Percentiles rank a stretch among this genome's conserved stretches.
These are phyloP conservation scores for Cercospora berteroae DNA, from an alignment of 2,329 filamentous ascomycete genomes.

Conservation along the genomic window DNA sequence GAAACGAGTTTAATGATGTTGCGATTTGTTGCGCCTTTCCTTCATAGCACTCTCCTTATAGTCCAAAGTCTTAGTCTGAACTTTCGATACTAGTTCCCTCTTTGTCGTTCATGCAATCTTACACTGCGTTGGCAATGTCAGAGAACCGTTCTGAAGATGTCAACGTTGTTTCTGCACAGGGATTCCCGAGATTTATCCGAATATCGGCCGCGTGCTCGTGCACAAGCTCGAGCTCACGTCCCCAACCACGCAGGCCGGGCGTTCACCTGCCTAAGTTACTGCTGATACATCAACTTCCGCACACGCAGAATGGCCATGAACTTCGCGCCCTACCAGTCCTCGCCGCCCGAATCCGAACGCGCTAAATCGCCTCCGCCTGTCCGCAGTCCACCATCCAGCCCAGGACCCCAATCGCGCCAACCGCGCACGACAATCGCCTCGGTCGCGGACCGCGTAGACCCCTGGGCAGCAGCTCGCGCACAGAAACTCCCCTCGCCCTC, in stretches of 20 bases:
- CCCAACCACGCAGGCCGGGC: neutral
- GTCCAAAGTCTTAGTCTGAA: too few relatives aligned
- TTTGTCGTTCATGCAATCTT: too few relatives aligned
- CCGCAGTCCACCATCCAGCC: constrained; percentile 58
- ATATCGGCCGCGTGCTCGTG: neutral
- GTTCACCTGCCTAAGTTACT: neutral
- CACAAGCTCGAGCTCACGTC: neutral
- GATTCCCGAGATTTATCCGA: neutral
- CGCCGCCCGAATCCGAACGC: constrained; percentile 78
- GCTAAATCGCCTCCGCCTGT: constrained; percentile 68
- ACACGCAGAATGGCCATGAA: constrained; percentile 61
- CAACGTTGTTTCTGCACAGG: neutral
- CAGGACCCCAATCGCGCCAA: constrained; percentile 37
- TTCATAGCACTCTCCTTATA: neutral
- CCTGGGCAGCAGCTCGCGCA: constrained; percentile 43
- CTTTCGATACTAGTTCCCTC: too few relatives aligned
- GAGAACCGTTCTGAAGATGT: neutral
- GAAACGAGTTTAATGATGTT: neutral
- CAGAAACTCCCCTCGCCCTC: constrained; percentile 42
- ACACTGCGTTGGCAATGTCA: neutral
- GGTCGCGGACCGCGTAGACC: constrained; percentile 38
- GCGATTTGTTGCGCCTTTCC: neutral
- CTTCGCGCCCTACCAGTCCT: constrained; percentile 96
- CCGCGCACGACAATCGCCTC: constrained; percentile 32
- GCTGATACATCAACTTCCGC: neutral